Evolutionary conservation across 371 early-diverging fungal genomes (phyloP), one percentile per base, ranked within the genome.

Genomic region (Lichtheimia hyalospora): DNA sequence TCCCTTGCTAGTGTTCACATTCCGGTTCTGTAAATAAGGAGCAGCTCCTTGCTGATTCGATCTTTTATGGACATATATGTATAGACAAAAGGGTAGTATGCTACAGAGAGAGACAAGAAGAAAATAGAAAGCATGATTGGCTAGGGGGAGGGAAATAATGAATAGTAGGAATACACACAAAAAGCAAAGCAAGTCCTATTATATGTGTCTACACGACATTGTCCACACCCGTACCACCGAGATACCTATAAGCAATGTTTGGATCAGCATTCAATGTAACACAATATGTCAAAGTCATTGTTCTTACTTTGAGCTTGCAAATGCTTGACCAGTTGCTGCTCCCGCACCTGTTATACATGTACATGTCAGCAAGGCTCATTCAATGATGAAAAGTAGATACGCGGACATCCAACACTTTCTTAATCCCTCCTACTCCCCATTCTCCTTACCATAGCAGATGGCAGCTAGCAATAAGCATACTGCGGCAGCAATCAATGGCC

Each of bases 201-300:
- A 54, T 23, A 10, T 21, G 39, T 54, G 27, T 52, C 54, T 61
- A 65, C 52, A 65, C 66, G 48, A 65, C 66, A 50, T 60, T 65
- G 40, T 65, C 66, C 3, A 65, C 66, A 49, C 61, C 66, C 5
- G 66, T 60, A 21, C 66, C 66, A 27, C 66, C 66, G 27, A 65
- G 61, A 14, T 56, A 49, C 23, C 61, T 60, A 44, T 46, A 10
- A 27, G 34, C 34, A 34, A 34, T 34, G 34, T 34, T 34, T 34
- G 10, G 34, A 34, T 34, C 34, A 34, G 34, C 34, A 34, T 34
- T 2, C 34, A 34, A 34, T 10, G 34, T 34, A 34, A 34, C 34
- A 34, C 34, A 34, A 34, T 10, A 34, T 34, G 34, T 34, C 34
- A 34, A 34, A 27, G 20, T 3, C 39, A 10, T 41, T 21, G 40